A percentile compares a stretch with the other conserved stretches of the same genome.
phyloP scores from a whole-genome alignment of 352 stramenopile genomes.

The Phytopythium ostracodes region DNA sequence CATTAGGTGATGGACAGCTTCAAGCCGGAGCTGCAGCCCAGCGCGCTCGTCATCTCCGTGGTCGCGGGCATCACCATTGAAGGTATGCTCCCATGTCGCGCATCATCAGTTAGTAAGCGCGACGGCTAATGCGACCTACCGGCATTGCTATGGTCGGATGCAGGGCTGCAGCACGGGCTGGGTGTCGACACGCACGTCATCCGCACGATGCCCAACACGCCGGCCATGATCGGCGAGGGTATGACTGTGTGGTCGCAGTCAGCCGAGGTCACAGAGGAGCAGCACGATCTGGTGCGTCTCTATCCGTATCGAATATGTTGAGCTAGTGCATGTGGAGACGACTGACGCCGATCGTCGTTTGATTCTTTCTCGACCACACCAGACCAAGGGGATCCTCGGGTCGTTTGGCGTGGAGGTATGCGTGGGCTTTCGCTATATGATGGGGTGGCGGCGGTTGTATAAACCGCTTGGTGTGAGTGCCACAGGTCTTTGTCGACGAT shows the following conservation, averaged over 20 bases:
- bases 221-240: slow-evolving; percentile 91
- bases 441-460: too few relatives aligned
- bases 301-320: neutral
- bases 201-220: slow-evolving; percentile 96
- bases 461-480: too few relatives aligned
- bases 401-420: slow-evolving; percentile 88
- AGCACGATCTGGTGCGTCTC: slow-evolving; percentile 48
- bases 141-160: neutral
- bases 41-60: slow-evolving; percentile 80
- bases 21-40: slow-evolving; percentile 39
- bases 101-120: neutral
- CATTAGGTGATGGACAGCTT: slow-evolving; percentile 64
- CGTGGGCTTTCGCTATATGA: neutral
- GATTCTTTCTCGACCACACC: neutral
- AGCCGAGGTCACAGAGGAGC: slow-evolving; percentile 64
- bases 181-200: slow-evolving; percentile 80
- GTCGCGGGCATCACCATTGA: slow-evolving; percentile 80
- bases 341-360: neutral
- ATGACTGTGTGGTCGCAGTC: slow-evolving; percentile 94
- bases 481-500: slow-evolving; percentile 90
- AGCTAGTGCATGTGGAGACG: neutral
- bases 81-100: slow-evolving; percentile 10
- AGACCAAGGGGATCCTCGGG: slow-evolving; percentile 85
- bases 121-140: neutral
- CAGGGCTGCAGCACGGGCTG: slow-evolving; percentile 48